phyloP scores from a whole-genome alignment of 1,139 yeast genomes.

The Schwanniomyces etchellsii region DNA sequence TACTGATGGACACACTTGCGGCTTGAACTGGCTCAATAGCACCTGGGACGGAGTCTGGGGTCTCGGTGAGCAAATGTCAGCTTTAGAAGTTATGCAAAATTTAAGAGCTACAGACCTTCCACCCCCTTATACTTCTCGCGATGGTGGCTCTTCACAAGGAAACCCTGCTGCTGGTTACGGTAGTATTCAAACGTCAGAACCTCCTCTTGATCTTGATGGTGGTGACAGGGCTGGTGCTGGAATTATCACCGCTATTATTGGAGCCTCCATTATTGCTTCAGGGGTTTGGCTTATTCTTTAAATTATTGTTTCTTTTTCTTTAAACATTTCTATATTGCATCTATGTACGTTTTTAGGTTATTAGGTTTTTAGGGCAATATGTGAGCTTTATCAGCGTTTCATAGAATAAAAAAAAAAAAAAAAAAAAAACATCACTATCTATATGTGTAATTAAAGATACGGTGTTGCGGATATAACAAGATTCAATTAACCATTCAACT shows the following conservation, averaged over 20 bases:
- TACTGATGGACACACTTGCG: constrained; percentile 84
- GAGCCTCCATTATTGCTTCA: constrained; percentile 57
- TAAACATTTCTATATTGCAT: background rate
- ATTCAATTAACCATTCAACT: too few relatives aligned
- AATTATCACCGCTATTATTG: constrained; percentile 70
- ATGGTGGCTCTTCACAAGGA: constrained; percentile 61
- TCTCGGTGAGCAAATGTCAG: constrained; percentile 91
- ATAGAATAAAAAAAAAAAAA: background rate
- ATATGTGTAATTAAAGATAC: too few relatives aligned
- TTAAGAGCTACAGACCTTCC: constrained; percentile 49
- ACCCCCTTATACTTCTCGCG: constrained; percentile 51
- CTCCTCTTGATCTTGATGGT: constrained; percentile 45
- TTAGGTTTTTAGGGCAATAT: background rate
- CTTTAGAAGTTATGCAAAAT: constrained; percentile 72
- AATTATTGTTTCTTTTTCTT: background rate
- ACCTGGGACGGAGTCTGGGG: constrained; percentile 77
- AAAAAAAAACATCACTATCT: background rate
- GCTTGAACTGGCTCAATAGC: constrained; percentile 64
- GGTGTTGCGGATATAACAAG: too few relatives aligned
- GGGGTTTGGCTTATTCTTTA: constrained; percentile 64
- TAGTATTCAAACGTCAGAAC: constrained; percentile 28
- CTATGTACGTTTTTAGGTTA: background rate
- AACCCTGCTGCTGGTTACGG: constrained; percentile 56
- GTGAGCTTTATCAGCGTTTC: background rate
- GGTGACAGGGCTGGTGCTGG: constrained; percentile 90